These are phyloP conservation scores for Dentipellis fragilis DNA, from an alignment of 768 basidiomycete species.

Conservation along the genomic window DNA sequence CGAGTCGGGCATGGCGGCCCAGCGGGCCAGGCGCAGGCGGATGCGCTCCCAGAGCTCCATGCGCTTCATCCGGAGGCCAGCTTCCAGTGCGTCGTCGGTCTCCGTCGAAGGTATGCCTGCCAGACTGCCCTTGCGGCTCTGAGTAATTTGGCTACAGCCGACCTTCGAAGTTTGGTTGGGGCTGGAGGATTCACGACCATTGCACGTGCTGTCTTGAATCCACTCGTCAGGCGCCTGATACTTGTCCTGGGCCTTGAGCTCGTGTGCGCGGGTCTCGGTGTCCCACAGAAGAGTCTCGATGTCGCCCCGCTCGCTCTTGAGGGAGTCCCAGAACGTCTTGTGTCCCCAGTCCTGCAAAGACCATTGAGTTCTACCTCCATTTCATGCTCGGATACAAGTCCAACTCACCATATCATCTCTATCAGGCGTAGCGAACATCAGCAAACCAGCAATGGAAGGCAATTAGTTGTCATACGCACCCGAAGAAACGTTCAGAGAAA, in stretches of 20 bases:
- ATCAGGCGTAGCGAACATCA: neutral
- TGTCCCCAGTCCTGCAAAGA: constrained; percentile 30
- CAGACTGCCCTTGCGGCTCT: neutral
- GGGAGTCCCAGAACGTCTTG: constrained; percentile 21
- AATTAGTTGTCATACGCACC: constrained; percentile 17
- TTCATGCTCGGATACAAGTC: neutral
- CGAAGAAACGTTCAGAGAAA: constrained; percentile 31
- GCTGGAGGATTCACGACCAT: neutral
- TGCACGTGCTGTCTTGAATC: neutral
- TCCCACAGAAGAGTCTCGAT: neutral
- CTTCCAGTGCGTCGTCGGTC: constrained; percentile 2
- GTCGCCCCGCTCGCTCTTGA: neutral
- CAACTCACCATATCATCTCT: neutral
- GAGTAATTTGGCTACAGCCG: too few species aligned
- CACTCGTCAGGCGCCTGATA: neutral
- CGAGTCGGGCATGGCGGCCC: constrained; percentile 22
- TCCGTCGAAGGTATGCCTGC: neutral
- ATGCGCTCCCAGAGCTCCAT: constrained; percentile 24
- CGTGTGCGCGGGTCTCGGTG: neutral
- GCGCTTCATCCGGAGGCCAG: constrained; percentile 24
- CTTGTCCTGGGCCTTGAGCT: neutral
- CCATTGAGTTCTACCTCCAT: neutral
- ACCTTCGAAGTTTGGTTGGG: neutral
- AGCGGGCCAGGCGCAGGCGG: constrained; percentile 23
- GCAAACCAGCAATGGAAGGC: neutral